Conservation (phyloP, 495 filamentous ascomycete genomes). For the Hypoxylon perforatum region DNA sequence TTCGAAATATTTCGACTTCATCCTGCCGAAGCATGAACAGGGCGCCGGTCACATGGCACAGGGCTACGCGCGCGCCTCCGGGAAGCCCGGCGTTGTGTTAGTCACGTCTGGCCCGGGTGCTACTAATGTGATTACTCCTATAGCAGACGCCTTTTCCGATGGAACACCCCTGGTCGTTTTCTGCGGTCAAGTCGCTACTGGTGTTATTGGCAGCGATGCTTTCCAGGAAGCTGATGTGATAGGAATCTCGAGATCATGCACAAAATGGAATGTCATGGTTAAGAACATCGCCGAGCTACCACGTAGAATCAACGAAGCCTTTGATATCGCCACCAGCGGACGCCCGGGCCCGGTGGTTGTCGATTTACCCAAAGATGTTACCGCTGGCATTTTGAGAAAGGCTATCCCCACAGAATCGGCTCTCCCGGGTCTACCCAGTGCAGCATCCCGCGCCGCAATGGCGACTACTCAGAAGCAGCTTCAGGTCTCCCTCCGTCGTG, state of each 20-base stretch:
- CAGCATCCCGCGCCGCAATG: slow-evolving; percentile 73
- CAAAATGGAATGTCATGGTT: slow-evolving; percentile 89
- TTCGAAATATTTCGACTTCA: slow-evolving; percentile 81
- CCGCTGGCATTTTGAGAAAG: slow-evolving; percentile 69
- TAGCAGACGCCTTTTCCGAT: slow-evolving; percentile 82
- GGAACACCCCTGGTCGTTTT: slow-evolving; percentile 85
- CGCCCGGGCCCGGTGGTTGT: slow-evolving; percentile 83
- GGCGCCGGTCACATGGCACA: slow-evolving; percentile 86
- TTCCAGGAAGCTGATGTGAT: slow-evolving; percentile 85
- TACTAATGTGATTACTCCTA: slow-evolving; percentile 81
- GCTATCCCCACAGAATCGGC: slow-evolving; percentile 75
- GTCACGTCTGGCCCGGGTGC: slow-evolving; percentile 84
- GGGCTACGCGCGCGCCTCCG: slow-evolving; percentile 79
- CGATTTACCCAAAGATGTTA: slow-evolving; percentile 83
- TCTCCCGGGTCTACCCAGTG: slow-evolving; percentile 74
- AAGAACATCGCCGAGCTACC: slow-evolving; percentile 82
- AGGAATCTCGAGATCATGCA: slow-evolving; percentile 80
- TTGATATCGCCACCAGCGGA: slow-evolving; percentile 82
- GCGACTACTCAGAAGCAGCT: slow-evolving; percentile 69
- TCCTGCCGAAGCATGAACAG: slow-evolving; percentile 82
- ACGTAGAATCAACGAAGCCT: slow-evolving; percentile 84
- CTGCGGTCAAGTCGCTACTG: slow-evolving; percentile 78
- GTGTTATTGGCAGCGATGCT: slow-evolving; percentile 79
- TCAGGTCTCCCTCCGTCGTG: slow-evolving; percentile 67
- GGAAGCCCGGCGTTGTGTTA: slow-evolving; percentile 80